Evolutionary conservation across 2,329 filamentous ascomycete species (phyloP).

Genomic region (Colletotrichum sp.): DNA sequence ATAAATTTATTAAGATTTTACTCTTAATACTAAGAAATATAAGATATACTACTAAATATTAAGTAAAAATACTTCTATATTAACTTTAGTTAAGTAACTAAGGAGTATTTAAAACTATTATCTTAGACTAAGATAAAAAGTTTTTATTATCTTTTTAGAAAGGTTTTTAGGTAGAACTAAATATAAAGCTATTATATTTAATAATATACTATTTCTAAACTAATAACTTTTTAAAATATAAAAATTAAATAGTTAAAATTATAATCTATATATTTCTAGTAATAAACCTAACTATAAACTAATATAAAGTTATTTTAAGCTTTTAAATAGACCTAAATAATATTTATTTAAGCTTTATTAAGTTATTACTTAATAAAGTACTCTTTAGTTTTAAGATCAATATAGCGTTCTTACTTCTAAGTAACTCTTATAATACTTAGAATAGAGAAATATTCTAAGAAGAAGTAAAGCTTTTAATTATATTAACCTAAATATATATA

Average conservation of each 20-base stretch:
- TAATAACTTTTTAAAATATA: neutral
- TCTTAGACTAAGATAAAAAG: neutral
- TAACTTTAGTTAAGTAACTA: neutral
- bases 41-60: neutral
- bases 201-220: neutral
- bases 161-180: neutral
- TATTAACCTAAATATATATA: neutral
- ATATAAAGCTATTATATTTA: neutral
- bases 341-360: too few relatives aligned
- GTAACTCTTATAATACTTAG: neutral
- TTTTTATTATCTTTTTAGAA: neutral
- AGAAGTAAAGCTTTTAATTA: neutral
- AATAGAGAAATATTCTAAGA: neutral
- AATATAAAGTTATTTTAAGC: neutral
- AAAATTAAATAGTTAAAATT: neutral
- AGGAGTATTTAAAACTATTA: fast-evolving
- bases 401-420: neutral
- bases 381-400: neutral
- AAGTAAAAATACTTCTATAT: fast-evolving
- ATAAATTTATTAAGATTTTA: neutral
- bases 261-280: neutral
- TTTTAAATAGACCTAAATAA: neutral
- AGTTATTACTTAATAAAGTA: neutral
- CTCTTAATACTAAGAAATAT: neutral
- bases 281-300: neutral